These are phyloP conservation scores for Endoconidiophora polonica DNA, from an alignment of 2,329 filamentous ascomycete species.

Conservation along the genomic window DNA sequence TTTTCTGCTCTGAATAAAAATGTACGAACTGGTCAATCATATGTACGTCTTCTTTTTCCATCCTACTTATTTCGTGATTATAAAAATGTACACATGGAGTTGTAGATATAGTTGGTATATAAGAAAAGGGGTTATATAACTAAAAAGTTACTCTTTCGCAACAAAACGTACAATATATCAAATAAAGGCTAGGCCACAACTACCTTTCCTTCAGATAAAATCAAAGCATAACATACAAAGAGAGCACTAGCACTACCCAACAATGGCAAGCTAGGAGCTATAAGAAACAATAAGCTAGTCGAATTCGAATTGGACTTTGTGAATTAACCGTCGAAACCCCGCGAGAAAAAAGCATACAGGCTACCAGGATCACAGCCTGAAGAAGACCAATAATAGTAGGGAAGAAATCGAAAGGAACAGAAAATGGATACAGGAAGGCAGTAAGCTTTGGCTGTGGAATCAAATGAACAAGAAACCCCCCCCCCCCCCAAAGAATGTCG, in stretches of 20 bases:
- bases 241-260: too few relatives aligned
- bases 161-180: too few relatives aligned
- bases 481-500: not conserved
- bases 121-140: slow-evolving; percentile 1
- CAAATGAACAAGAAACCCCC: not conserved
- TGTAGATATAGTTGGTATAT: too few relatives aligned
- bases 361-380: too few relatives aligned
- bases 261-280: too few relatives aligned
- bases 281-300: too few relatives aligned
- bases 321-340: not conserved
- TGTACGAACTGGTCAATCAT: not conserved
- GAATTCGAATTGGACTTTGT: too few relatives aligned
- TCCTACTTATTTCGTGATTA: too few relatives aligned
- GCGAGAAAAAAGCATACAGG: not conserved
- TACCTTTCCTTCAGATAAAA: too few relatives aligned
- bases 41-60: not conserved
- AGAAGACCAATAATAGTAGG: not conserved
- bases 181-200: too few relatives aligned
- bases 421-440: not conserved
- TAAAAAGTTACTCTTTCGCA: slow-evolving; percentile 6
- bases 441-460: not conserved
- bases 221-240: too few relatives aligned
- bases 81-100: too few relatives aligned
- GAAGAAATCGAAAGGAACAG: not conserved
- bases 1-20: not conserved